phyloP scores from a whole-genome alignment of 768 basidiomycete species.

The Leccinum obscurum region DNA sequence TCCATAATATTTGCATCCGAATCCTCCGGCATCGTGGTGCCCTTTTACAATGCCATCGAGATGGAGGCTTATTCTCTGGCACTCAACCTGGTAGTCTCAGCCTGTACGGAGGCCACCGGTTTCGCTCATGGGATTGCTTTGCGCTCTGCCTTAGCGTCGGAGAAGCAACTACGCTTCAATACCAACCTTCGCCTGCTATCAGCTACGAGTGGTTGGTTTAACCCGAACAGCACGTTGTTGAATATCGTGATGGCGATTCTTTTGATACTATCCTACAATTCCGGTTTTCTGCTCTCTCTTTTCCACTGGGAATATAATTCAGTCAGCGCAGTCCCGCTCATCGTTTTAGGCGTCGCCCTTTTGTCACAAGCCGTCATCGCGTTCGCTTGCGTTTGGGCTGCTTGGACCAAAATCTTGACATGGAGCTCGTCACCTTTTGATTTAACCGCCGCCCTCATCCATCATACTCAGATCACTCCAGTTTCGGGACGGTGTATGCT shows the following conservation, averaged over 20 bases:
- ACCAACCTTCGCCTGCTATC: slow-evolving; percentile 32
- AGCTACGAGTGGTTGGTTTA: slow-evolving; percentile 20
- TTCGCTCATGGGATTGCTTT: slow-evolving; percentile 27
- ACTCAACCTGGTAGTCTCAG: slow-evolving; percentile 27
- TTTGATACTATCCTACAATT: slow-evolving; percentile 31
- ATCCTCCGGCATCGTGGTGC: slow-evolving; percentile 23
- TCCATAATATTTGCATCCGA: slow-evolving; percentile 17
- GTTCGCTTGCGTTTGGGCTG: slow-evolving; percentile 21
- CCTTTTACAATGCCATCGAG: slow-evolving; percentile 13
- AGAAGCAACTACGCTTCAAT: slow-evolving; percentile 27
- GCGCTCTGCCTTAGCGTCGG: slow-evolving; percentile 27
- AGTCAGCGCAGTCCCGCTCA: slow-evolving; percentile 22
- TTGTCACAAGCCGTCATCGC: slow-evolving; percentile 28
- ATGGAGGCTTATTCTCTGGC: slow-evolving; percentile 23
- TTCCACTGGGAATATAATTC: too few species aligned
- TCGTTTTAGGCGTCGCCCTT: slow-evolving; percentile 28
- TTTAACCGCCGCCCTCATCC: slow-evolving; percentile 31
- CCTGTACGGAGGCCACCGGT: slow-evolving; percentile 32
- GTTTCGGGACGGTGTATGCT: slow-evolving; percentile 28
- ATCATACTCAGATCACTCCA: slow-evolving; percentile 24
- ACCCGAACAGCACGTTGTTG: slow-evolving; percentile 24
- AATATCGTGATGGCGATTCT: slow-evolving; percentile 28
- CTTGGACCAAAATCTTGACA: slow-evolving; percentile 25
- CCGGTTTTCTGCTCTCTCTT: slow-evolving; percentile 14
- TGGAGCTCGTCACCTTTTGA: slow-evolving; percentile 37